Base-by-base conservation (phyloP, 345 rosid species). In the Moricandia moricandioides region DNA sequence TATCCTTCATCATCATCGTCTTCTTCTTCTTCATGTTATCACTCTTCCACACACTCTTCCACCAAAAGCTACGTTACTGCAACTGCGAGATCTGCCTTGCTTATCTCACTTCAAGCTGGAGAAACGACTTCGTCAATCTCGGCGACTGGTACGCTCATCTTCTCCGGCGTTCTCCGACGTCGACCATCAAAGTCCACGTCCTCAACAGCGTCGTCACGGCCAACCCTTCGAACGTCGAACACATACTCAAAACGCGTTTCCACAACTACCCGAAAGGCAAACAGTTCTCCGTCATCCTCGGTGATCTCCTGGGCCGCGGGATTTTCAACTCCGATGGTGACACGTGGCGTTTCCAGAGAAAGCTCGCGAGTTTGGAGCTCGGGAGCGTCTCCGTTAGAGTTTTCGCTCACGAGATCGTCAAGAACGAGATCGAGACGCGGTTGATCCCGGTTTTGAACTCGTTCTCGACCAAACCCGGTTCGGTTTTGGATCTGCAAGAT, bases 271-370 rank as follows among this genome's bases (percentile, higher is more conserved):
- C 97, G 0, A 91, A 91, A 71, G 94, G 97, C 35, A 91, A 89
- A 70, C 88, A 85, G 30, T 91, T 91, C 85, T 88, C 94, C 10
- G 62, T 70, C 4, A 91, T 91, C 65, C 74, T 91, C 26, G 94
- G 93, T 1, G 94, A 91, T 69, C 83, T 91, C n/a, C 80, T 91
- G 0, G 97, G 97, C 45, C 89, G 79, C 8, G 97, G 97, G 2
- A 91, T 91, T 4, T 91, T 91, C 82, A 91, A 91, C 52, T 91
- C 90, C 3, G 97, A 91, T 5, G 97, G 97, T 0, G 88, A 87
- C 5, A 49, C 76, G 47, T 91, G 97, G 97, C 77, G 69, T 47
- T 89, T 91, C 18, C 97, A 91, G 65, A 80, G 84, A 35, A 85
- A 86, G 55, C 80, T 91, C 83, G 89, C 92, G 0, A 89, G 83